Base-by-base conservation (phyloP, 2,329 filamentous ascomycete genomes). In the Corynespora cassiicola region DNA sequence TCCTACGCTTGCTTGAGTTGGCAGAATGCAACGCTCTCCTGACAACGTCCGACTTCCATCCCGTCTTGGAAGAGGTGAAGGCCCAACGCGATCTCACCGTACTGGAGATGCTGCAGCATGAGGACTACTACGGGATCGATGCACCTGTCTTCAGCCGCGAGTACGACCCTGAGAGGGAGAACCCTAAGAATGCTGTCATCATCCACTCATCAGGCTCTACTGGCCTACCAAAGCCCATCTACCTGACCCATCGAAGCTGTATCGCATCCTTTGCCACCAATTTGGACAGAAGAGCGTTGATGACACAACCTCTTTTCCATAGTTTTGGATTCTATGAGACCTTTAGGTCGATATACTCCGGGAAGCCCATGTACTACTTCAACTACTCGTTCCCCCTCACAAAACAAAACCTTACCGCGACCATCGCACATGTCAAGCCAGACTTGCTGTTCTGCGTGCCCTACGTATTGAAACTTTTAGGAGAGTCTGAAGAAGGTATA, bases 201-300 rank as follows among this genome's bases (percentile, higher is more conserved):
- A 56, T 79, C n/a, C 75, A 78, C 47, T 76, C 74, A 2, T 73
- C 70, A 12, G 81, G 82, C 6, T 81, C 77, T 0, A 84, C 83
- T 0, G 81, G 82, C 0, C 68, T 85, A 0, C 82, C 82, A 0
- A 85, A 85, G 45, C 81, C 82, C 0, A 84, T 86, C 29, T 81
- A 74, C 41, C 76, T 81, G 31, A 79, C 75, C 1, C 79, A 86
- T 57, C 73, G 42, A 14, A 54, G 47, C 35, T 54, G 51, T 27
- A 54, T 61, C 14, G 54, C 50, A 7, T 31, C 50, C 0, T 61
- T 53, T 27, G 42, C 47, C 6, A 46, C 45, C 8, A 42, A 53
- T 31, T 17, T 56, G n/a, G 49, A 56, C 29, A 31, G 44, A 7
- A 49, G 47, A 25, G 55, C 52, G 3, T 30, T 58, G 15, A 55